Base-by-base conservation (phyloP, 352 stramenopile species). In the Globisporangium recalcitrans region DNA sequence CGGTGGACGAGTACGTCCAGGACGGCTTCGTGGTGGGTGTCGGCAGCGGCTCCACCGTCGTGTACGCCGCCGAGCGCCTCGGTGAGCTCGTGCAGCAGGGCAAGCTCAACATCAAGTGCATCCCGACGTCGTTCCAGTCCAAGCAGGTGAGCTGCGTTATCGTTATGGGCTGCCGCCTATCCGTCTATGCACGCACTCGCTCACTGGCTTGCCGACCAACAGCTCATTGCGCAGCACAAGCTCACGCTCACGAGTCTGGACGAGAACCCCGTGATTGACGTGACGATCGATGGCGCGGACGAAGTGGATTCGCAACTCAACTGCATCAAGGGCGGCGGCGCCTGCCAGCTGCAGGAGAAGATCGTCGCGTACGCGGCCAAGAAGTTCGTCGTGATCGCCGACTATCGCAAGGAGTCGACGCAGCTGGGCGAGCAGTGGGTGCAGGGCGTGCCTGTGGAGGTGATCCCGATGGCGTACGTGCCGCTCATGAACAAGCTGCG, bases 271-370 rank as follows among this genome's bases (percentile, higher is more conserved):
- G 82, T 93, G 64, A 95, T 99, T 49, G 97, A 99, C 80, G 96
- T 99, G 64, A 97, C 97, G 36, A 99, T 99, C 71, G 97, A 99
- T 81, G 97, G 97, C 49, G 97, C 97, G 14, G 97, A 99, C 77
- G 95, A 99, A 71, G 97, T 99, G 54, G 97, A 99, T 71, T 54
- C 73, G n/a, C 83, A 96, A 60, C 83, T 99, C 52, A 98, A 99
- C 78, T 95, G 98, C 69, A 98, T 99, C 60, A 99, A 99, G 77
- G 97, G 97, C 52, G 96, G 97, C 36, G 97, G 97, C 64, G 97
- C 87, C 57, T 98, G 97, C 59, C 85, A 99, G 64, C 69, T 97
- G 56, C 90, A 97, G 68, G 93, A 98, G 75, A 97, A 97, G 74
- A 96, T 97, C 58, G 88, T 97, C 38, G 89, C 91, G 34, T 88